These are phyloP conservation scores for Boletus rufocinnamomeus DNA, from an alignment of 768 basidiomycete species.

Conservation along the genomic window DNA sequence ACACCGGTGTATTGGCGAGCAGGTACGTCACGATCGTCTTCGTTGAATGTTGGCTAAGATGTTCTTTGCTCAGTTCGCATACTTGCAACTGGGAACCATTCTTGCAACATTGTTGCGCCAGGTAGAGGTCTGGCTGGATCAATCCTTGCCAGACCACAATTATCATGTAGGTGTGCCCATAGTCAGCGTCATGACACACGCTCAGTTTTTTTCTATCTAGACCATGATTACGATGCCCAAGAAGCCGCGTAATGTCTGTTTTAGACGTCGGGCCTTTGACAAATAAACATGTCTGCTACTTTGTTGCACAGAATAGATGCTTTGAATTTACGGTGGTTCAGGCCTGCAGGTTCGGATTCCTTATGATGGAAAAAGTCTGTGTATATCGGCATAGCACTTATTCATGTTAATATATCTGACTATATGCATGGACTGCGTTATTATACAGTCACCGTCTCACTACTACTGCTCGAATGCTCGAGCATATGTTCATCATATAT, in stretches of 20 bases:
- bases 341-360: too few species aligned
- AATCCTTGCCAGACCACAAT: constrained; percentile 74
- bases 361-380: too few species aligned
- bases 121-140: constrained; percentile 68
- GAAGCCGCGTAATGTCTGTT: constrained; percentile 61
- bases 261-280: constrained; percentile 63
- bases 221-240: constrained; percentile 95
- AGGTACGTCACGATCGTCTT: constrained; percentile 43
- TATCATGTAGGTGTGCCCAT: constrained; percentile 71
- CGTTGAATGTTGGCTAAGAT: constrained; percentile 6
- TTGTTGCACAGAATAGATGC: constrained; percentile 8
- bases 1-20: constrained; percentile 94
- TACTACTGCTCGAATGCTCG: too few species aligned
- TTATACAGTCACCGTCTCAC: too few species aligned
- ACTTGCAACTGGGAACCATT: constrained; percentile 87
- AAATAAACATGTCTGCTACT: constrained; percentile 27
- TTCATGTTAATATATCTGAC: too few species aligned
- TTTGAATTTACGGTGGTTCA: too few species aligned
- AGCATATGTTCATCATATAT: too few species aligned
- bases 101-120: constrained; percentile 76
- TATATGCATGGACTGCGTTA: too few species aligned
- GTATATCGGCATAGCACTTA: too few species aligned
- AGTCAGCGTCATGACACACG: not conserved
- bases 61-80: constrained; percentile 68
- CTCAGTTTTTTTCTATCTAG: constrained; percentile 40